Conservation (phyloP, 1,284 basidiomycete species). For the Rhodotorula sp. region DNA sequence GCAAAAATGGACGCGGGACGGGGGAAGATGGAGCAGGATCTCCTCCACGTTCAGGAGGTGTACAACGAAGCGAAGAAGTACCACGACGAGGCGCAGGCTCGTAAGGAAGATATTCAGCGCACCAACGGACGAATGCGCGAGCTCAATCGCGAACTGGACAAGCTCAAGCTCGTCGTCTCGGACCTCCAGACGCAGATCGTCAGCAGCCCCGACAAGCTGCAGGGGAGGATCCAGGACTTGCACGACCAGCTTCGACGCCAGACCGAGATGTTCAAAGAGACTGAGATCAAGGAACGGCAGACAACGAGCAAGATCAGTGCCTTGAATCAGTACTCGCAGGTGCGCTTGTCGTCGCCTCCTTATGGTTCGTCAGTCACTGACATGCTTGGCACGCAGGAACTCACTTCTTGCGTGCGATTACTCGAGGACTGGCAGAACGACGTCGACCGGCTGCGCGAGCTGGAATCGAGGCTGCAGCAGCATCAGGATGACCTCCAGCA, state of each 20-base stretch:
- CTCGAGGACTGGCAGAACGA: constrained; percentile 42
- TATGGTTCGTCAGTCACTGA: background rate
- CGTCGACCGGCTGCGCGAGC: constrained; percentile 30
- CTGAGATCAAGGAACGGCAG: constrained; percentile 34
- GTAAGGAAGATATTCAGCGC: constrained; percentile 18
- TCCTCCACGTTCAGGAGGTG: no score
- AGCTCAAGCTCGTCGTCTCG: constrained; percentile 23
- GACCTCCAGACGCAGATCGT: constrained; percentile 27
- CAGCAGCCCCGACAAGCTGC: constrained; percentile 32
- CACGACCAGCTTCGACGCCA: constrained; percentile 19
- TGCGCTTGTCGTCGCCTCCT: background rate
- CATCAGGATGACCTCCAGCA: constrained; percentile 33
- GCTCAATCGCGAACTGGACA: constrained; percentile 21
- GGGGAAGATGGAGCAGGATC: no score
- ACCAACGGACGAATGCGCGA: constrained; percentile 11
- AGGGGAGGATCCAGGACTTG: constrained; percentile 20
- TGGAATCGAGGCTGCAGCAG: constrained; percentile 22
- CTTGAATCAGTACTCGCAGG: constrained; percentile 26
- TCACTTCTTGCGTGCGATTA: constrained; percentile 37
- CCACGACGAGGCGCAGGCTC: constrained; percentile 2
- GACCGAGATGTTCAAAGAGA: constrained; percentile 22
- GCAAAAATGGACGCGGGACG: no score
- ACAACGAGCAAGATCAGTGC: constrained; percentile 31
- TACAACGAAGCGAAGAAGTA: background rate
- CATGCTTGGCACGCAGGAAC: constrained; percentile 16